phyloP scores from a whole-genome alignment of 2,329 filamentous ascomycete genomes.

The Dactylellina leptospora region DNA sequence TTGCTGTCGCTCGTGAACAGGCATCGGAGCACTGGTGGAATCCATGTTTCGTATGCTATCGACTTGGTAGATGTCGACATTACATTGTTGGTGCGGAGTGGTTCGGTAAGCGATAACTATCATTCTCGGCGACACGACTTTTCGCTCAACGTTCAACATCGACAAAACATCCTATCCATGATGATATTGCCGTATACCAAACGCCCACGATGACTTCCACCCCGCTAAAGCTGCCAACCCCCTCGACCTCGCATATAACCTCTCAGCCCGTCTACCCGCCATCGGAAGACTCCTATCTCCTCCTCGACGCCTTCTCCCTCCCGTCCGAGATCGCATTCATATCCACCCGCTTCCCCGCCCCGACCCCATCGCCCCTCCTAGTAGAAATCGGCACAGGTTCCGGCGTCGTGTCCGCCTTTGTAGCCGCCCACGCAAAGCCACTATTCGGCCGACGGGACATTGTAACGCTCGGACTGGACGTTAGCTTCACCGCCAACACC shows the following conservation, averaged over 20 bases:
- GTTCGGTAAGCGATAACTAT: background rate
- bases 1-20: constrained; percentile 8
- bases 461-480: constrained; percentile 79
- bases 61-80: background rate
- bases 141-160: constrained; percentile 7
- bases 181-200: constrained; percentile 33
- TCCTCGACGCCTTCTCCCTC: constrained; percentile 88
- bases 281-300: constrained; percentile 91
- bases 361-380: constrained; percentile 68
- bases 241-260: constrained; percentile 88
- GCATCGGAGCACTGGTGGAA: background rate
- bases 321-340: constrained; percentile 75
- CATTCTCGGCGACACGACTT: constrained; percentile 2
- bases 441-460: constrained; percentile 78
- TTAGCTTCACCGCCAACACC: constrained; percentile 81
- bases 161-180: background rate
- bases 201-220: constrained; percentile 45
- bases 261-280: constrained; percentile 93
- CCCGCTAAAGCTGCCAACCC: constrained; percentile 73
- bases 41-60: background rate
- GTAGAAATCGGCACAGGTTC: constrained; percentile 91
- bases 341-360: constrained; percentile 67
- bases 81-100: background rate
- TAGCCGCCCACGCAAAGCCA: constrained; percentile 74
- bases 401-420: constrained; percentile 90